Conservation (phyloP, 768 basidiomycete species). For the Leucocoprinus birnbaumii region DNA sequence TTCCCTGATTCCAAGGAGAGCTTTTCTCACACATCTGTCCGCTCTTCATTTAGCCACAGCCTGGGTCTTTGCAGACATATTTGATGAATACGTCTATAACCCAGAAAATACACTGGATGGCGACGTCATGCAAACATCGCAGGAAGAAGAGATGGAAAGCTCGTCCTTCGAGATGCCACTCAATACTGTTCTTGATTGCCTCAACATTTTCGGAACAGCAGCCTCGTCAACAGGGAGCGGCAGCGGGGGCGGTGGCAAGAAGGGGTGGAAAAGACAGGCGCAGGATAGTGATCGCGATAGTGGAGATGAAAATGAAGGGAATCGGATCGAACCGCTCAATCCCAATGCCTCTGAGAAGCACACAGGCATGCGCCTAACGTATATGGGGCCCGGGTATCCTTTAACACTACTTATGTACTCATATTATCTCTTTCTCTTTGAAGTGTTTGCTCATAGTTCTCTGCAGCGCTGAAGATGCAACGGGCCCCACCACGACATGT, state of each 20-base stretch:
- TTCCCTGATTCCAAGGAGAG: background rate
- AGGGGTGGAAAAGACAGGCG: constrained; percentile 44
- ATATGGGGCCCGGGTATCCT: constrained; percentile 74
- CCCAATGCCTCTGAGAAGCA: constrained; percentile 49
- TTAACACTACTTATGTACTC: constrained; percentile 76
- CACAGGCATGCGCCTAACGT: constrained; percentile 86
- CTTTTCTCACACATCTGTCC: background rate
- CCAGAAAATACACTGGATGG: constrained; percentile 19
- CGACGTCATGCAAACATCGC: background rate
- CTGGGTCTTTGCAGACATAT: background rate
- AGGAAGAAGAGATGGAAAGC: constrained; percentile 27
- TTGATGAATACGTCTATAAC: constrained; percentile 16
- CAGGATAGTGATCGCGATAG: constrained; percentile 44
- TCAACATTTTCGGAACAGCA: constrained; percentile 92
- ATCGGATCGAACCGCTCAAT: constrained; percentile 56
- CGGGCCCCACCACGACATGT: constrained; percentile 83
- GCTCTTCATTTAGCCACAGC: background rate
- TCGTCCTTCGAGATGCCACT: constrained; percentile 81
- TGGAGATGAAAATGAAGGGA: constrained; percentile 34
- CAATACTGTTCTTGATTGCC: constrained; percentile 79
- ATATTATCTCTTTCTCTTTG: constrained; percentile 13
- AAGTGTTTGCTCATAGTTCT: background rate
- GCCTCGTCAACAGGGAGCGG: constrained; percentile 22
- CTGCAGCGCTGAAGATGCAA: constrained; percentile 68
- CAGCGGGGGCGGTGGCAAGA: constrained; percentile 38